Percentiles rank a stretch among this genome's conserved stretches.
Evolutionary conservation across 2,329 filamentous ascomycete genomes (phyloP).

Genomic region (Karstenula rhodostoma): DNA sequence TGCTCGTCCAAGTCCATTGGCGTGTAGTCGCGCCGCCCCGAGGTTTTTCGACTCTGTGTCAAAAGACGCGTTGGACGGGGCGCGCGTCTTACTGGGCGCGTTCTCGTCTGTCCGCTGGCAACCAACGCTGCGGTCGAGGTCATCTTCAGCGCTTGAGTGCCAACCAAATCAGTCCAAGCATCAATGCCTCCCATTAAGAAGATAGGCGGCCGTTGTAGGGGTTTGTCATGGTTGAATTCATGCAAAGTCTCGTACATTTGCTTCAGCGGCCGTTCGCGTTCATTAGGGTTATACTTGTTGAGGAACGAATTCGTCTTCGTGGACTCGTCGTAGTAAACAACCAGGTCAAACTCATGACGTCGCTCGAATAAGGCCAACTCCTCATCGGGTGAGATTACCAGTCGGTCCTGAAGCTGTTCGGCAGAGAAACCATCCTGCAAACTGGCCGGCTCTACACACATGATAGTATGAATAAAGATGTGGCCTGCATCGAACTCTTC

Average conservation of each 20-base stretch:
- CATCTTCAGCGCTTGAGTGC: conserved; percentile 68
- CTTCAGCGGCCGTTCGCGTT: conserved; percentile 64
- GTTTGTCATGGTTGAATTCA: conserved; percentile 82
- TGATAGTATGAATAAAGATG: conserved; percentile 81
- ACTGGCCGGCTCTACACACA: conserved; percentile 88
- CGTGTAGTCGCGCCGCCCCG: conserved; percentile 64
- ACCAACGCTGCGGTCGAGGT: conserved; percentile 63
- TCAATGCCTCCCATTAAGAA: conserved; percentile 83
- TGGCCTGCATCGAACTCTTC: conserved; percentile 88
- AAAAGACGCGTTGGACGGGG: conserved; percentile 61
- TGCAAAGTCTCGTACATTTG: conserved; percentile 81
- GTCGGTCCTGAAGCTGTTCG: conserved; percentile 70
- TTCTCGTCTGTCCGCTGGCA: conserved; percentile 54
- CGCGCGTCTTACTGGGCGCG: conserved; percentile 61
- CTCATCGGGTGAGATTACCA: conserved; percentile 74
- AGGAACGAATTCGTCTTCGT: conserved; percentile 68
- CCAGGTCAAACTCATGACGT: conserved; percentile 78
- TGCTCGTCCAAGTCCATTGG: conserved; percentile 84
- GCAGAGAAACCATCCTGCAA: conserved; percentile 72
- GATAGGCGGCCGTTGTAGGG: conserved; percentile 75
- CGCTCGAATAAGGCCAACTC: conserved; percentile 80
- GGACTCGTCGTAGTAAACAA: conserved; percentile 87
- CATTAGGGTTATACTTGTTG: conserved; percentile 54
- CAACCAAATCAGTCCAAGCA: conserved; percentile 86
- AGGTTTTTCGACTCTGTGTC: conserved; percentile 60